Evolutionary conservation across 192 early-diverging fungal species (phyloP).

Genomic region (Geranomyces variabilis): DNA sequence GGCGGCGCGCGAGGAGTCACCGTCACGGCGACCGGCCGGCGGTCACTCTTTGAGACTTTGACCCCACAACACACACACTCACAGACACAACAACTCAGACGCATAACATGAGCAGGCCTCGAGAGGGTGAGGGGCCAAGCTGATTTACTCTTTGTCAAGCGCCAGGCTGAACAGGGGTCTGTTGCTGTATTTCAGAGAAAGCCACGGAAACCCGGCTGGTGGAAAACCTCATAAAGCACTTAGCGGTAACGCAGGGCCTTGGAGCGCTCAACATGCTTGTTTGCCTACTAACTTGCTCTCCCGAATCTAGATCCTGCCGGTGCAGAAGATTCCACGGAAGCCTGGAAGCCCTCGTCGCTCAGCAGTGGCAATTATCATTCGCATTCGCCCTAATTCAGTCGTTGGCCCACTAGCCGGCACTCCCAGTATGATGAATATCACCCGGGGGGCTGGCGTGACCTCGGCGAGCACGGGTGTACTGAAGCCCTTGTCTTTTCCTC

Average conservation of each 20-base stretch:
- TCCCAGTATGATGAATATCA: not conserved
- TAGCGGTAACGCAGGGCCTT: not conserved
- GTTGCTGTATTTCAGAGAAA: not conserved
- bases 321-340: constrained; percentile 14
- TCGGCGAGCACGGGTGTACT: not conserved
- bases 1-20: no score
- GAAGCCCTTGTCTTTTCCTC: not conserved
- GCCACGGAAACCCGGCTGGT: not conserved
- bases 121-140: no score
- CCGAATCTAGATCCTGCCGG: constrained; percentile 8
- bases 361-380: constrained; percentile 28
- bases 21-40: no score
- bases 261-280: not conserved
- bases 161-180: not conserved
- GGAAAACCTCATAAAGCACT: constrained; percentile 4
- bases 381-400: constrained; percentile 12
- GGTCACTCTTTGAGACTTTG: no score
- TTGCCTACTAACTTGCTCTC: not conserved
- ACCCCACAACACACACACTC: no score
- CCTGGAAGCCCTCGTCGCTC: constrained; percentile 9
- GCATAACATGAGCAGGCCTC: no score
- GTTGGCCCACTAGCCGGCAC: not conserved
- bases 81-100: no score
- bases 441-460: no score
- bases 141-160: no score